phyloP scores from a whole-genome alignment of 441 rosid genomes.

The Erysimum pusillum region DNA sequence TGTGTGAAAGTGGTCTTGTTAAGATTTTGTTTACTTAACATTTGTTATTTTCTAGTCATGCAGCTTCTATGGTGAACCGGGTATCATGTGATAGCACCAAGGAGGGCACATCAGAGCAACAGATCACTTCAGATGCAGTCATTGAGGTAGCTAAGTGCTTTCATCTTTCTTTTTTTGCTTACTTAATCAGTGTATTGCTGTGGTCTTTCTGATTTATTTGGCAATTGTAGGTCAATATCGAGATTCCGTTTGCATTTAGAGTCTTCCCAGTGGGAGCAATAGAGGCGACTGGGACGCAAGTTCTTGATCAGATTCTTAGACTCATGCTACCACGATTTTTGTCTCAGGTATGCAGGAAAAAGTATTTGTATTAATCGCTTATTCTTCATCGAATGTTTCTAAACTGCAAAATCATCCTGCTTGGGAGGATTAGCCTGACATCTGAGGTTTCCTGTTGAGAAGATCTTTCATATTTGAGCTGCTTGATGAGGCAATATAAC shows the following conservation, averaged over 20 bases:
- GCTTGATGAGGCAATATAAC: neutral
- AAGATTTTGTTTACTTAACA: conserved; percentile 30
- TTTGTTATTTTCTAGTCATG: conserved; percentile 51
- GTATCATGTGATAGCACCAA: conserved; percentile 67
- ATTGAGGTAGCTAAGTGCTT: conserved; percentile 66
- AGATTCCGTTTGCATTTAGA: conserved; percentile 81
- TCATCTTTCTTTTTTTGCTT: conserved; percentile 19
- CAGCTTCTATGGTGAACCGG: conserved; percentile 93
- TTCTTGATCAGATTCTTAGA: conserved; percentile 82
- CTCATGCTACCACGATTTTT: conserved; percentile 93
- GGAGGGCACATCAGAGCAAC: conserved; percentile 57
- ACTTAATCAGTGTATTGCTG: conserved; percentile 3
- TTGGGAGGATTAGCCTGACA: neutral
- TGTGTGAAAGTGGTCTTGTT: conserved; percentile 9
- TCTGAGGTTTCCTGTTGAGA: neutral
- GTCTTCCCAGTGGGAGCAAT: conserved; percentile 75
- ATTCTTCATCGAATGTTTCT: neutral
- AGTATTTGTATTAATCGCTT: neutral
- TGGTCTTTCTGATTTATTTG: conserved; percentile 20
- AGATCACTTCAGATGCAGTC: conserved; percentile 86
- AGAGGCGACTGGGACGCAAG: conserved; percentile 82
- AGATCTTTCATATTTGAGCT: conserved; percentile 16
- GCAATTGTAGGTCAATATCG: conserved; percentile 70
- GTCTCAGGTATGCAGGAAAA: conserved; percentile 72
- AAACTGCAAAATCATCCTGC: conserved; percentile 12